Evolutionary conservation across 2,329 filamentous ascomycete genomes (phyloP).

Genomic region (Tolypocladium paradoxum): DNA sequence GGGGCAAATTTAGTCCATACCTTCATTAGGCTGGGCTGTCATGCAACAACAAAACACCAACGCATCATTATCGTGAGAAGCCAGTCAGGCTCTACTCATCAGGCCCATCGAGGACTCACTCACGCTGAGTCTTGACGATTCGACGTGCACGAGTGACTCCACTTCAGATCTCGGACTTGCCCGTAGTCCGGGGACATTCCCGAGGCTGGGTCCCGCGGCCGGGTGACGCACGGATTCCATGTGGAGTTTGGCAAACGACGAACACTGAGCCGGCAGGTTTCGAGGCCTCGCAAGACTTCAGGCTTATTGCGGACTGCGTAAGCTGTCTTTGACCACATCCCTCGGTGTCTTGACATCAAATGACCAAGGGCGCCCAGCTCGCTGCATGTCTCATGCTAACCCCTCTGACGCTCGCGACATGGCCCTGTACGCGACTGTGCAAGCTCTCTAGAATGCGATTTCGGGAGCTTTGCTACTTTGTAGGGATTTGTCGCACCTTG

Average conservation of each 20-base stretch:
- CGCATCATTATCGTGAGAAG: not conserved
- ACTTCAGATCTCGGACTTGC: not conserved
- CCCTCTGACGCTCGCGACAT: not conserved
- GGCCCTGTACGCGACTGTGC: not conserved
- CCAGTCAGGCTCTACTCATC: not conserved
- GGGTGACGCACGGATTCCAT: not conserved
- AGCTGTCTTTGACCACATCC: not conserved
- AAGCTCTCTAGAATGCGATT: not conserved
- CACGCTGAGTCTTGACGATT: not conserved
- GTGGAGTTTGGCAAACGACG: too few relatives aligned
- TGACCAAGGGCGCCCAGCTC: not conserved
- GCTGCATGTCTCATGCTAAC: not conserved
- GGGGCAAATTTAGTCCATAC: not conserved
- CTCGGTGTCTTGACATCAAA: not conserved
- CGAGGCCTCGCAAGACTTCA: too few relatives aligned
- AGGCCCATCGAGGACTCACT: not conserved
- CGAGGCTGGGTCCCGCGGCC: not conserved
- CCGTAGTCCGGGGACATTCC: not conserved
- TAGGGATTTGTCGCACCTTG: not conserved
- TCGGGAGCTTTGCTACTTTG: not conserved
- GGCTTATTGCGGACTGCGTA: not conserved
- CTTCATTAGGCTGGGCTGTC: not conserved
- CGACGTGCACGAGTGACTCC: not conserved
- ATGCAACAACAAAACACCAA: not conserved
- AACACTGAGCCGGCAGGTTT: not conserved